Evolutionary conservation across 805 yeast species (phyloP).

Genomic region (Starmerella apis): DNA sequence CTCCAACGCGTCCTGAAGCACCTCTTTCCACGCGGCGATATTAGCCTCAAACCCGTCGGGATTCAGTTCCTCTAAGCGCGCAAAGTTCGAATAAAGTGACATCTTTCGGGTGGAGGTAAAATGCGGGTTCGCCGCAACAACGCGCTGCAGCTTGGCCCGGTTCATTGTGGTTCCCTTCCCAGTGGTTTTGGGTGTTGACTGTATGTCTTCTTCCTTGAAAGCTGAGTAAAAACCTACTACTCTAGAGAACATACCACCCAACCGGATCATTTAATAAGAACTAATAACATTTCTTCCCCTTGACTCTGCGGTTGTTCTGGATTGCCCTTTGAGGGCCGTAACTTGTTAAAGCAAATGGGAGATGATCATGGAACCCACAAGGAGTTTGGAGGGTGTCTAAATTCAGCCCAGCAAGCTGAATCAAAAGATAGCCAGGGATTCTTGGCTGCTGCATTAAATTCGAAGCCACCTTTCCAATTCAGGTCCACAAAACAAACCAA

Average conservation of each 20-base stretch:
- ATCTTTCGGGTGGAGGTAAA: conserved; percentile 36
- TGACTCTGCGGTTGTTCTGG: too few relatives aligned
- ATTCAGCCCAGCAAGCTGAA: too few relatives aligned
- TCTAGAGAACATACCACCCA: too few relatives aligned
- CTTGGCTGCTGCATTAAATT: conserved; percentile 14
- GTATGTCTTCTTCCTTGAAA: too few relatives aligned
- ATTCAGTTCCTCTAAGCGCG: conserved; percentile 36
- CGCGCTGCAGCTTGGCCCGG: conserved; percentile 14
- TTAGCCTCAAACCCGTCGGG: conserved; percentile 45
- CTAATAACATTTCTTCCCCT: too few relatives aligned
- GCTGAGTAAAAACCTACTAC: too few relatives aligned
- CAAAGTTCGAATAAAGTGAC: conserved; percentile 43
- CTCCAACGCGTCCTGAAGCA: conserved; percentile 29
- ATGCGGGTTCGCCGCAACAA: conserved; percentile 26
- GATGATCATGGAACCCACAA: too few relatives aligned
- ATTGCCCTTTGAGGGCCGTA: too few relatives aligned
- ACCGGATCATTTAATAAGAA: too few relatives aligned
- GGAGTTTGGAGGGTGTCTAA: too few relatives aligned
- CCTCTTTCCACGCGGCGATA: conserved; percentile 38
- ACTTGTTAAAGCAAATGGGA: too few relatives aligned
- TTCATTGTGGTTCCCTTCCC: conserved; percentile 14
- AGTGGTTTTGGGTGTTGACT: neutral
- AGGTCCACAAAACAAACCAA: conserved; percentile 19
- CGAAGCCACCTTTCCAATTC: conserved; percentile 14
- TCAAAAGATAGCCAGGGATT: too few relatives aligned